Evolutionary conservation across 768 basidiomycete genomes (phyloP).

Genomic region (Grammothele lineata): DNA sequence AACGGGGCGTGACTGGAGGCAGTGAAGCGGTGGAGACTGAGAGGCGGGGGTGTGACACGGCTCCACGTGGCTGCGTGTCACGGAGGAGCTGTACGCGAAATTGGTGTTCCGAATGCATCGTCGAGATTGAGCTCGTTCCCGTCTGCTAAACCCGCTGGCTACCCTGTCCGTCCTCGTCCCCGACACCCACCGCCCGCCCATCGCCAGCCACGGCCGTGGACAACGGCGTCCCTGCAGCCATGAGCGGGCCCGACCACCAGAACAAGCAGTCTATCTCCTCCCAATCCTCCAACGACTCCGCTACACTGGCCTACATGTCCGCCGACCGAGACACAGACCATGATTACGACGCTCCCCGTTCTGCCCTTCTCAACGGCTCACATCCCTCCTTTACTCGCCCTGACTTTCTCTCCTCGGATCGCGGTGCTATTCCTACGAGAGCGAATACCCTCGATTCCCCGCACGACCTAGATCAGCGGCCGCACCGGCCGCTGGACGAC

Average conservation of each 20-base stretch:
- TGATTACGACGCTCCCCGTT: conserved; percentile 13
- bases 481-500: conserved; percentile 27
- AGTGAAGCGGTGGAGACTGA: too few relatives aligned
- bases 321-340: conserved; percentile 21
- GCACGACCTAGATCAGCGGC: conserved; percentile 51
- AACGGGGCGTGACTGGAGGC: too few relatives aligned
- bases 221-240: conserved; percentile 9
- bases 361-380: conserved; percentile 16
- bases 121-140: conserved; percentile 10
- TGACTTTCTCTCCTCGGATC: conserved; percentile 35
- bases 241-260: conserved; percentile 22
- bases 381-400: conserved; percentile 12
- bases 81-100: conserved; percentile 8
- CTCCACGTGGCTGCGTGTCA: neutral
- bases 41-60: conserved; percentile 1
- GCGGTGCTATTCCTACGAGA: conserved; percentile 54
- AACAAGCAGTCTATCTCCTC: conserved; percentile 18
- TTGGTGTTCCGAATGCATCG: conserved; percentile 8
- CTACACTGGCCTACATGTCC: conserved; percentile 27
- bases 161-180: conserved; percentile 1
- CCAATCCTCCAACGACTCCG: conserved; percentile 21
- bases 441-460: conserved; percentile 58
- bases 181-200: neutral
- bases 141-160: conserved; percentile 5
- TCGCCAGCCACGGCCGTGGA: conserved; percentile 1